Base-by-base conservation (phyloP, 495 filamentous ascomycete genomes). In the Tetracladium setigerum region DNA sequence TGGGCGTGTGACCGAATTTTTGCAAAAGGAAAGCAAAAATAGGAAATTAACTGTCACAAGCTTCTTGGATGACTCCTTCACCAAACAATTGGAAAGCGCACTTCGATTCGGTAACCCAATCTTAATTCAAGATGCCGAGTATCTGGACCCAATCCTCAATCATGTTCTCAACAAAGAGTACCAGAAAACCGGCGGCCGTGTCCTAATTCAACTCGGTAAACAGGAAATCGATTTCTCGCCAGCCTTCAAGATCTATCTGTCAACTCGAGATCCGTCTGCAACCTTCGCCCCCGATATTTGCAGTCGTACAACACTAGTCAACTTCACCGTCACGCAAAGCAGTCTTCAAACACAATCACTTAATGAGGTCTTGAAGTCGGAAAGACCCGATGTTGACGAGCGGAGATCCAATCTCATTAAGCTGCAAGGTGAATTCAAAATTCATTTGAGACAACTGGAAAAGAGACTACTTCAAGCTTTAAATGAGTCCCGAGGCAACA, bases 131-230 rank as follows among this genome's bases (percentile, higher is more conserved):
- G 92, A 99, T 65, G 92, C 92, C 4, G 92, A 99, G 66, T 86
- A 97, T 60, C 67, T 99, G 44, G 92, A 99, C 60, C 92, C 92
- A 5, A 85, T 99, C 43, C 82, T 99, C 58, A 99, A 95, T 62
- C 94, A 99, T 59, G 90, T 99, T 38, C 80, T 99, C 64, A 99
- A 99, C 69, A 97, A 97, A 64, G 92, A 99, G 59, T 97, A 99
- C 65, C 92, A 99, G 65, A 95, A 89, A 69, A 99, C 92, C n/a
- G 92, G 92, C 46, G 92, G 92, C 12, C 90, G 92, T 75, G 92
- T 99, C 32, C 78, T 99, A 39, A 97, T 97, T 49, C 92, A 97
- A 62, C 83, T 99, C 27, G 92, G 92, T 55, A 96, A 91, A 65
- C 94, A 99, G 67, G 90, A 97, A 63, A 99, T 99, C 47, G 92